These are phyloP conservation scores for Lumnitzera racemosa DNA, from an alignment of 345 rosid genomes.

Conservation along the genomic window DNA sequence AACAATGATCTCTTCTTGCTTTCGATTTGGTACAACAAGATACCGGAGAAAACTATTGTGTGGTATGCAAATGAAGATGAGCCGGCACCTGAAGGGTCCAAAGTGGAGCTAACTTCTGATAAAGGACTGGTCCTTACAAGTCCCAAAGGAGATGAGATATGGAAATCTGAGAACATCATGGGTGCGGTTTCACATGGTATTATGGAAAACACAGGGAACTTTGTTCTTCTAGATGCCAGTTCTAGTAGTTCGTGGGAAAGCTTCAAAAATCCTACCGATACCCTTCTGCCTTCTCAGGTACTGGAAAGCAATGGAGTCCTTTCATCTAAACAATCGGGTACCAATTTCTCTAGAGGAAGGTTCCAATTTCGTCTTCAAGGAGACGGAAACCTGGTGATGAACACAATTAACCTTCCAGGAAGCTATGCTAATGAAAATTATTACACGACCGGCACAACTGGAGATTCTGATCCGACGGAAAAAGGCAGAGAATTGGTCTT, in stretches of 20 bases:
- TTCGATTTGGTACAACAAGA: conserved; percentile 15
- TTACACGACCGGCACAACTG: conserved; percentile 4
- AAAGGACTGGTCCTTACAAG: too few relatives aligned
- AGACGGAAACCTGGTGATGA: too few relatives aligned
- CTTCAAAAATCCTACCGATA: neutral
- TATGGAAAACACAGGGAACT: conserved; percentile 10
- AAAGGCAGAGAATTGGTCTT: conserved; percentile 21
- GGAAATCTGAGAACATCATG: too few relatives aligned
- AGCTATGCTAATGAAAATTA: conserved; percentile 12
- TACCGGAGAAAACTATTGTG: conserved; percentile 12
- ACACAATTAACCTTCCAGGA: neutral
- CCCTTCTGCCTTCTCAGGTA: too few relatives aligned
- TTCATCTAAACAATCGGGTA: too few relatives aligned
- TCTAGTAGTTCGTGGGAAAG: neutral
- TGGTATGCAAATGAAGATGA: conserved; percentile 18
- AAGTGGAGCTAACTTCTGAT: too few relatives aligned
- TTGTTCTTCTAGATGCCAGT: neutral
- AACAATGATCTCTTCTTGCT: conserved; percentile 5
- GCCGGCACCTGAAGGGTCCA: conserved; percentile 1
- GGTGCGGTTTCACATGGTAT: neutral
- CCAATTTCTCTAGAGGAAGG: too few relatives aligned
- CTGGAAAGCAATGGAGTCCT: too few relatives aligned
- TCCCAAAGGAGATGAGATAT: too few relatives aligned
- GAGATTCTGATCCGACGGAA: conserved; percentile 5
- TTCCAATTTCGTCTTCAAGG: too few relatives aligned